Base-by-base conservation (phyloP, 2,329 filamentous ascomycete genomes). In the Penicillium sclerotiorum region DNA sequence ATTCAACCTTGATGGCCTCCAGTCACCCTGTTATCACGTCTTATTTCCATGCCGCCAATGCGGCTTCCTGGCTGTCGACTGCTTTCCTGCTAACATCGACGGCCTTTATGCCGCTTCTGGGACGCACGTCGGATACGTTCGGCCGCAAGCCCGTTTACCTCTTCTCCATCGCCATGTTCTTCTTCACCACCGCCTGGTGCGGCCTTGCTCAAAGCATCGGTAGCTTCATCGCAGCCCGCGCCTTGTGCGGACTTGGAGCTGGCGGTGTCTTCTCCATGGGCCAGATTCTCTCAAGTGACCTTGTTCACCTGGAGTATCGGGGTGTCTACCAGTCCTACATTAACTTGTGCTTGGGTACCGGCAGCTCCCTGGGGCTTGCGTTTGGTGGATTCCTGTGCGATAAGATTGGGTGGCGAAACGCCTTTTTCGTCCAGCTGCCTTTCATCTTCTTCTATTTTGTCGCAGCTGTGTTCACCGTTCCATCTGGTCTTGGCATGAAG, bases 21-120 rank as follows among this genome's bases (percentile, higher is more conserved):
- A 86, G 81, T 35, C 89, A 94, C 67, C 88, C 89, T 0, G 87
- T 89, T 49, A 90, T 93, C 53, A 91, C 88, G 0, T 90, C 87
- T 1, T 84, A 92, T 67, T 93, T 93, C 69, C 75, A 85, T 53
- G 82, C 87, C 41, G 88, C 88, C 25, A 90, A 93, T 67, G 84
- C 84, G 39, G 89, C 89, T 3, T 90, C 88, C 2, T 94, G 89
- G 89, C 77, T 93, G 4, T 90, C 88, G 1, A 93, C 89, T 0
- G 83, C 87, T 0, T 93, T 91, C 57, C 71, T 93, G 28, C 77
- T 94, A 30, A 90, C 89, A 0, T 88, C 84, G 4, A 91, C 88
- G 1, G 83, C 86, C 20, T 86, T 90, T 49, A 86, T 91, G 69
- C 88, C 89, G 0, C 73, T 93, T 1, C 82, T 89, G 56, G 89